These are phyloP conservation scores for Penstemon newberryi DNA, from an alignment of 257 asterid species.

Conservation along the genomic window DNA sequence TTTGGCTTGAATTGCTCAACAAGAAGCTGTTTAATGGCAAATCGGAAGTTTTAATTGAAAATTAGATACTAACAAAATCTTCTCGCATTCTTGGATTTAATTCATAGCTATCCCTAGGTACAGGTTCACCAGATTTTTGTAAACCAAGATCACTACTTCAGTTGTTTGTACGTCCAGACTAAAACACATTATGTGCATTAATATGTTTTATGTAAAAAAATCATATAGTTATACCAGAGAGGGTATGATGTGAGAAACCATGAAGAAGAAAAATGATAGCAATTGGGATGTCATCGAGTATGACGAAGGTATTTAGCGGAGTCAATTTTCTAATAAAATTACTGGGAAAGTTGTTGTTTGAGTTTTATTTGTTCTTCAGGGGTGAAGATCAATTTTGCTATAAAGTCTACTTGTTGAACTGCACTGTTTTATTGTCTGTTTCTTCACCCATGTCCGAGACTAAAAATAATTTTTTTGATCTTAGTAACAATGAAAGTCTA, in stretches of 20 bases:
- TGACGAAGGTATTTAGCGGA: neutral
- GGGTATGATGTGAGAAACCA: neutral
- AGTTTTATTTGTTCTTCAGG: neutral
- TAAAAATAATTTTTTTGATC: neutral
- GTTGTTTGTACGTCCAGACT: neutral
- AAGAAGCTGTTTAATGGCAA: neutral
- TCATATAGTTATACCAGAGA: neutral
- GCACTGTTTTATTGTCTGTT: no score
- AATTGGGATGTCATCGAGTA: neutral
- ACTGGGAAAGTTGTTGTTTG: neutral
- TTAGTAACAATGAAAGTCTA: neutral
- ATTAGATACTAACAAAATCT: neutral
- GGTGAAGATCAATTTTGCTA: no score
- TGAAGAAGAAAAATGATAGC: no score
- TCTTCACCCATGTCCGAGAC: conserved; percentile 12
- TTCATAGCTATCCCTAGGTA: neutral
- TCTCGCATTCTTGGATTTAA: neutral
- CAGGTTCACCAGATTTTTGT: neutral
- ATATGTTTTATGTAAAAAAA: neutral
- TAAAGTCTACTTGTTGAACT: no score
- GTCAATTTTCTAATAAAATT: neutral
- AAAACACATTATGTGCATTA: neutral
- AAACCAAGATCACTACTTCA: neutral
- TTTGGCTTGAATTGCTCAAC: neutral
- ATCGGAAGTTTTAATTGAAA: neutral